Evolutionary conservation across 371 early-diverging fungal genomes (phyloP), one percentile per base, ranked within the genome.

Genomic region (Actinomucor elegans): DNA sequence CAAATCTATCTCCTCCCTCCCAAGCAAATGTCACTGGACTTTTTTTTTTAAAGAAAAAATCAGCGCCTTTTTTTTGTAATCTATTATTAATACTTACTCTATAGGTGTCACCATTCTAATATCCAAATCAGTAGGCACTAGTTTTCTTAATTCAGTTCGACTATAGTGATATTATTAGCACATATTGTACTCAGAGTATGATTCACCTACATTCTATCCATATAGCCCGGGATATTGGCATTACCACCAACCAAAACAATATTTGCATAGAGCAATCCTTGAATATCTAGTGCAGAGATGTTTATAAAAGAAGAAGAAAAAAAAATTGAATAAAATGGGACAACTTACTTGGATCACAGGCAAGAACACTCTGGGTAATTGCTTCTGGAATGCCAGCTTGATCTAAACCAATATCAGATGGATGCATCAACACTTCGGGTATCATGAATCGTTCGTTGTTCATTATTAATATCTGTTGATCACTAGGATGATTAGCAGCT

Each of bases 381-480:
- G 89, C 84, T 60, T 90, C 89, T 2, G 90, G 81, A 24, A 94
- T 76, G 5, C 94, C 94, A 2, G 86, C 90, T 60, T 94, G 93
- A 21, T 87, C 77, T 55, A 94, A 79, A 6, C 92, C 90, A 48
- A 93, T 87, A 63, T 94, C 92, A 1, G 86, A 79, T 0, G 94
- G 94, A 59, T 88, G 71, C 63, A 94, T 91, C 20, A 94, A 71
- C 17, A 91, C 76, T 58, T 94, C 94, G 0, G 94, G 92, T 9
- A 94, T 80, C 48, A 88, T 87, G 51, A 94, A 91, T 23, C 94
- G 80, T 62, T 94, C 94, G 54, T 89, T 89, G 52, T 88, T 85
- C 86, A 94, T 85, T 4, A 73, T 65, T 48, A 94, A 59, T 6
- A 89, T 67, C 59, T 93, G 90, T 11, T 56, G 48, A 27, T 43